phyloP scores from a whole-genome alignment of 2,329 filamentous ascomycete species.

The Grosmannia serpens region DNA sequence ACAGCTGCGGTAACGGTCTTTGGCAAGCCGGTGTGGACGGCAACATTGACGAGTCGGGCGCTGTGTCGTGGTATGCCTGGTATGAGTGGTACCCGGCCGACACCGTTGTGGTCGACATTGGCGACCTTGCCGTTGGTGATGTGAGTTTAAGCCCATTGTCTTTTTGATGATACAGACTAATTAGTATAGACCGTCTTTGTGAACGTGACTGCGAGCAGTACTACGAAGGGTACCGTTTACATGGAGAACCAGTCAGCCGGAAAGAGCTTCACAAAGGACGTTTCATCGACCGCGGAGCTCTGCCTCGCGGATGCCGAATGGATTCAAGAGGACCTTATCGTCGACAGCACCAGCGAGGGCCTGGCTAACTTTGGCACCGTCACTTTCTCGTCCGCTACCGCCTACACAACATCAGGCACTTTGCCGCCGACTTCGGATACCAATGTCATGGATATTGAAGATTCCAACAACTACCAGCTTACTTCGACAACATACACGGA shows the following conservation, averaged over 20 bases:
- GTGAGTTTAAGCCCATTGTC: background rate
- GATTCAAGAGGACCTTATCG: background rate
- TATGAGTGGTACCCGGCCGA: slow-evolving; percentile 1
- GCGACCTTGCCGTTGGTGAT: background rate
- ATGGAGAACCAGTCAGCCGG: background rate
- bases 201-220: background rate
- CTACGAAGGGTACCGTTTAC: background rate
- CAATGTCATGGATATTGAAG: background rate
- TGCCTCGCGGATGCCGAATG: background rate
- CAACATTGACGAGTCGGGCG: background rate
- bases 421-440: background rate
- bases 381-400: background rate
- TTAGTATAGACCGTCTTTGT: background rate
- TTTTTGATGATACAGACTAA: background rate
- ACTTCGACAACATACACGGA: background rate
- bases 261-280: background rate
- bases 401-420: background rate
- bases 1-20: background rate
- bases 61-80: background rate
- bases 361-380: background rate
- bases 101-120: background rate
- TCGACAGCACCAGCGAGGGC: background rate
- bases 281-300: background rate
- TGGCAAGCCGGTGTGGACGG: slow-evolving; percentile 1
- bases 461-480: background rate